These are phyloP conservation scores for Hypocreales sp. DNA, from an alignment of 2,329 filamentous ascomycete species.

Conservation along the genomic window DNA sequence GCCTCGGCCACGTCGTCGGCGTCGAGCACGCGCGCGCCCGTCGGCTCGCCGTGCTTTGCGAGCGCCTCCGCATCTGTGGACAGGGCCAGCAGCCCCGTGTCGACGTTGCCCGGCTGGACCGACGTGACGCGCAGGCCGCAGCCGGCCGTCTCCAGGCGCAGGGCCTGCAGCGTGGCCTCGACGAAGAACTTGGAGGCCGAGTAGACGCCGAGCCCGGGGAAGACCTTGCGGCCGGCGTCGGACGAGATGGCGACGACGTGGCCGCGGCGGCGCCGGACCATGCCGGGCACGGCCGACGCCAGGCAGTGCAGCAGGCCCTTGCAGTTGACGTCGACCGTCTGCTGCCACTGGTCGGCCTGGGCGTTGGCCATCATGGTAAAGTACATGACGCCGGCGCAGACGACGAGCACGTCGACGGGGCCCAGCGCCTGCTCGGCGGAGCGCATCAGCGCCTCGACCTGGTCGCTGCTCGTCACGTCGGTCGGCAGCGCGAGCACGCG, in stretches of 20 bases:
- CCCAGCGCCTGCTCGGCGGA: conserved; percentile 47
- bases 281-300: conserved; percentile 50
- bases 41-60: conserved; percentile 63
- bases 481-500: conserved; percentile 56
- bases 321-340: conserved; percentile 75
- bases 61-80: conserved; percentile 62
- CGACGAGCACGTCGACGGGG: conserved; percentile 62
- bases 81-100: conserved; percentile 58
- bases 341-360: conserved; percentile 62
- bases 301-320: conserved; percentile 66
- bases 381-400: conserved; percentile 76
- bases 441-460: conserved; percentile 52
- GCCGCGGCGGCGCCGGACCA: conserved; percentile 53
- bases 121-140: conserved; percentile 57
- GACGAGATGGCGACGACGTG: conserved; percentile 74
- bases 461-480: conserved; percentile 51
- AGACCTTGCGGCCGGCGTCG: conserved; percentile 68
- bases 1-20: conserved; percentile 56
- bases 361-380: conserved; percentile 75
- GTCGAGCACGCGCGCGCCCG: conserved; percentile 60
- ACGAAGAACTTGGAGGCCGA: conserved; percentile 77
- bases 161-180: conserved; percentile 60
- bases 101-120: conserved; percentile 64
- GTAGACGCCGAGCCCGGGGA: conserved; percentile 69
- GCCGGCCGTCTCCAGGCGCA: conserved; percentile 63